Base-by-base conservation (phyloP, 1,284 basidiomycete genomes). In the Sporisorium scitamineum region DNA sequence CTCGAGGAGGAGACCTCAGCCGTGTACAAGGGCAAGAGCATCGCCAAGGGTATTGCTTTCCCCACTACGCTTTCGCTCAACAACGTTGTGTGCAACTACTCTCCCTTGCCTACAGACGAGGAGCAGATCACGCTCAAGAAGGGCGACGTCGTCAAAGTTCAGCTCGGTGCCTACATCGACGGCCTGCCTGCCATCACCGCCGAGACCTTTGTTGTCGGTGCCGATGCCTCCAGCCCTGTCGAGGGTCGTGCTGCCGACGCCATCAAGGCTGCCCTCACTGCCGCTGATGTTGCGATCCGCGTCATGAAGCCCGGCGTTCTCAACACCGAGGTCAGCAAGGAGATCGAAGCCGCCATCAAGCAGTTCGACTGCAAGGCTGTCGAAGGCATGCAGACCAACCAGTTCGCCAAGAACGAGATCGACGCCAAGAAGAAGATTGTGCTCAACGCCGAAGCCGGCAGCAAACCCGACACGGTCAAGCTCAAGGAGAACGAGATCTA, bases 101-200 rank as follows among this genome's bases (percentile, higher is more conserved):
- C 88, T 20, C 89, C 89, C 27, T 84, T 89, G n/a, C 86, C 87
- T 16, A 87, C 88, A 22, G 88, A 89, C 84, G 86, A 87, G 65
- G 93, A 92, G 60, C 73, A 80, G 66, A 50, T 61, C 26, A 87
- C 86, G 32, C 89, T 99, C 78, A 91, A 91, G 63, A 93, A 94
- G 80, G 91, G 91, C 76, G 96, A 99, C 85, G 91, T 98, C 61
- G 96, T 98, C 82, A 98, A 98, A 88, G 88, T 99, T 76, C 93
- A 96, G 87, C 88, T 97, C 73, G 96, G 96, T 66, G 94, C 95
- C 37, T 96, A 98, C 86, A 95, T 99, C 86, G 96, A 99, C 86
- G 96, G 86, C 22, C 94, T 92, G 85, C 93, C 94, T 24, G 90
- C 93, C 61, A 90, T 95, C 85, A 90, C 90, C 82, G 96, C 94